Evolutionary conservation across 108 stramenopile genomes (phyloP).

Genomic region (Nitzschia sp.): DNA sequence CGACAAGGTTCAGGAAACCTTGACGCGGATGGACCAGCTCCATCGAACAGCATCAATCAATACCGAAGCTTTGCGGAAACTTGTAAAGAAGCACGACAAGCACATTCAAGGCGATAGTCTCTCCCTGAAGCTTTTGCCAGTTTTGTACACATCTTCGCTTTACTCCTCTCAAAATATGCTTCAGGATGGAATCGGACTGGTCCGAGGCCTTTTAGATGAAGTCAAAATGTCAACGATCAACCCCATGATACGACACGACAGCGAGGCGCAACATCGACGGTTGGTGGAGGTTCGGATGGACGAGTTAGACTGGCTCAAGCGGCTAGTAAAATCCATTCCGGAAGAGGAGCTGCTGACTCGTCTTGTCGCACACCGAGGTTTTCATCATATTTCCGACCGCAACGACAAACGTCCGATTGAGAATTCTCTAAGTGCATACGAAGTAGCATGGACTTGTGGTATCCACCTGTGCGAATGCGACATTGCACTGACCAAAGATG

Average conservation of each 20-base stretch:
- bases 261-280: constrained; percentile 23
- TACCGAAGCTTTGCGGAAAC: constrained; percentile 67
- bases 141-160: constrained; percentile 57
- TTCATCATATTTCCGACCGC: constrained; percentile 63
- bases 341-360: constrained; percentile 16
- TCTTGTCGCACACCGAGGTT: constrained; percentile 76
- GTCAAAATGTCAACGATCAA: constrained; percentile 31
- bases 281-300: constrained; percentile 38
- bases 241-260: constrained; percentile 11
- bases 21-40: constrained; percentile 52
- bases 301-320: constrained; percentile 62
- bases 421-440: constrained; percentile 71
- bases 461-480: constrained; percentile 82
- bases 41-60: constrained; percentile 62
- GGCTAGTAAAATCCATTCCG: constrained; percentile 35
- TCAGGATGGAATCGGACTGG: constrained; percentile 47
- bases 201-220: constrained; percentile 46
- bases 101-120: constrained; percentile 18
- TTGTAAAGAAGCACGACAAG: constrained; percentile 81
- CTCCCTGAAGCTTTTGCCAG: constrained; percentile 49
- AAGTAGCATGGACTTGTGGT: constrained; percentile 73
- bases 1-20: constrained; percentile 44
- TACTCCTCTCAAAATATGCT: constrained; percentile 44
- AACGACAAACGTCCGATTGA: constrained; percentile 67
- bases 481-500: constrained; percentile 78